Percentiles rank a stretch among this genome's conserved stretches.
Conservation (phyloP, 345 rosid species). For the Melastoma malabathricum region DNA sequence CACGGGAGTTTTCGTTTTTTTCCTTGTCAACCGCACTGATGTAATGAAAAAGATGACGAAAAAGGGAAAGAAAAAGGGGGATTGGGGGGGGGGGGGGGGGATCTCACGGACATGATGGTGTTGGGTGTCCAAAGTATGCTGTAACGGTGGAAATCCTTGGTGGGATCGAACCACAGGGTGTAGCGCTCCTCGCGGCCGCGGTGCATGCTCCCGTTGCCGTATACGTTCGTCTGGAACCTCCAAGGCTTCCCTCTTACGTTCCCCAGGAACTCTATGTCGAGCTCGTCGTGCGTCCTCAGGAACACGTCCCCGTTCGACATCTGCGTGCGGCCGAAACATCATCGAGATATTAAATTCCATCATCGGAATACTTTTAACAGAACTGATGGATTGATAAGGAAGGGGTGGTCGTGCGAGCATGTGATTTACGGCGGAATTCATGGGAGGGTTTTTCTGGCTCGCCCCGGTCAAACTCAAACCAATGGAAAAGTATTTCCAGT, state of each 20-base stretch:
- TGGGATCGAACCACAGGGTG: conserved; percentile 93
- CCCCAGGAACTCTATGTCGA: conserved; percentile 93
- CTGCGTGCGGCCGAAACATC: conserved; percentile 14
- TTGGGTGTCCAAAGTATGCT: conserved; percentile 80
- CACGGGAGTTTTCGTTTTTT: no score
- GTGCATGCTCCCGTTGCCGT: conserved; percentile 78
- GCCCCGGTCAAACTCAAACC: no score
- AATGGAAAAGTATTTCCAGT: no score
- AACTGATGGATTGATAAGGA: no score
- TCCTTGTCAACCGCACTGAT: no score
- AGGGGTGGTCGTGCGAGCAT: no score
- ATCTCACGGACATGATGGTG: conserved; percentile 44
- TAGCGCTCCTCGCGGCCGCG: conserved; percentile 92
- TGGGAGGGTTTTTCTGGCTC: no score
- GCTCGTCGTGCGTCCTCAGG: conserved; percentile 81
- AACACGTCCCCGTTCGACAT: conserved; percentile 82
- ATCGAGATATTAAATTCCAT: not conserved
- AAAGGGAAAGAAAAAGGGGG: not conserved
- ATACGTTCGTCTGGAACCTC: conserved; percentile 92
- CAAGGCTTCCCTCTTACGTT: conserved; percentile 72
- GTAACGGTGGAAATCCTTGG: conserved; percentile 70
- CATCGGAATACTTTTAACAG: no score
- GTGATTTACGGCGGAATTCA: no score
- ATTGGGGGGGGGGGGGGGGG: no score
- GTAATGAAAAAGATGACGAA: no score